A percentile compares a stretch with the other conserved stretches of the same genome.
phyloP scores from a whole-genome alignment of 2,329 filamentous ascomycete genomes.

The Byssothecium circinans region DNA sequence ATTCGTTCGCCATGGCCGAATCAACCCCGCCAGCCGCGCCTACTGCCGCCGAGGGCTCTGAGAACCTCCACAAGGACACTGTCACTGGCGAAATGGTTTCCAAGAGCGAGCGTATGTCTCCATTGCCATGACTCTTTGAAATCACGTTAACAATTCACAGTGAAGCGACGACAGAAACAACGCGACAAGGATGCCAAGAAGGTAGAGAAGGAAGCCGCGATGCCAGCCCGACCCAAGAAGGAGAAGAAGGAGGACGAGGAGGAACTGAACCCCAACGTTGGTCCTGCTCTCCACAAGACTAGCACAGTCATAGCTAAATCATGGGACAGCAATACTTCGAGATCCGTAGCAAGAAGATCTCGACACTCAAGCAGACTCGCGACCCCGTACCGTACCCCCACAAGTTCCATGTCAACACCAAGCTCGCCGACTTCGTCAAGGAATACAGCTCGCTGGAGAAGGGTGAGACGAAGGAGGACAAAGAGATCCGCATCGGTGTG shows the following conservation, averaged over 20 bases:
- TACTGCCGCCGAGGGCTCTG: conserved; percentile 32
- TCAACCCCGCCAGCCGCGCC: conserved; percentile 26
- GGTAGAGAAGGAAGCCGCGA: conserved; percentile 76
- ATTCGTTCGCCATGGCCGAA: conserved; percentile 35
- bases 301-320: conserved; percentile 14
- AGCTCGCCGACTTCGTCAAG: conserved; percentile 76
- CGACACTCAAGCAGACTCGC: conserved; percentile 72
- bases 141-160: conserved; percentile 67
- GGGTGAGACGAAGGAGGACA: conserved; percentile 77
- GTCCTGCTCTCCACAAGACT: conserved; percentile 34
- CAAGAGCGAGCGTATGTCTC: conserved; percentile 48
- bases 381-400: conserved; percentile 83
- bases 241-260: conserved; percentile 69
- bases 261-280: conserved; percentile 73
- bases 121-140: neutral
- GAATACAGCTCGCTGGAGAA: conserved; percentile 83
- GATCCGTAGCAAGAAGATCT: conserved; percentile 82
- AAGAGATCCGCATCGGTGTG: conserved; percentile 75
- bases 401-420: conserved; percentile 85
- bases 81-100: conserved; percentile 81
- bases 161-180: conserved; percentile 96
- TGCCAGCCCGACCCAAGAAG: conserved; percentile 61
- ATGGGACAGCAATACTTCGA: conserved; percentile 82
- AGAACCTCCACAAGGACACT: conserved; percentile 82
- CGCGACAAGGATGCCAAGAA: conserved; percentile 88